Evolutionary conservation across 225 moss, liverwort and hornwort genomes (phyloP).

Genomic region (Straminergon stramineum): DNA sequence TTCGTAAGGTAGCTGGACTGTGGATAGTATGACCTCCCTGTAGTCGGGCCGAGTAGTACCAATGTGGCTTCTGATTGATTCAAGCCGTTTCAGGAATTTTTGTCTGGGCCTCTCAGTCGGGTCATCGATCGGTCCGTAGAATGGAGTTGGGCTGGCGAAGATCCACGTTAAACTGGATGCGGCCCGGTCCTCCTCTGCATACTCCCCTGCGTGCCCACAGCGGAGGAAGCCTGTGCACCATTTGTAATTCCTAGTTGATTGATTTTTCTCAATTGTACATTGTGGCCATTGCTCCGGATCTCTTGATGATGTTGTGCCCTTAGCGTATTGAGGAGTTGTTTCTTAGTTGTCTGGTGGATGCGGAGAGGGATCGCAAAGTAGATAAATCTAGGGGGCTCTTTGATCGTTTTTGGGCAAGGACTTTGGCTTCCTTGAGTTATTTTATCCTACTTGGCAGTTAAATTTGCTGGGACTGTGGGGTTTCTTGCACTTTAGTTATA

Average conservation of each 20-base stretch:
- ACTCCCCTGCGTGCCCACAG: background rate
- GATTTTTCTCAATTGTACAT: background rate
- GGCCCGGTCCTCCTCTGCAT: background rate
- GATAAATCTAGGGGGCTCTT: background rate
- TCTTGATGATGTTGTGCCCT: background rate
- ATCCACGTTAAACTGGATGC: background rate
- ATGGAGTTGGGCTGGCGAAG: background rate
- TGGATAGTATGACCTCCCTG: background rate
- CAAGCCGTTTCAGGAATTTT: background rate
- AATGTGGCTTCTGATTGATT: background rate
- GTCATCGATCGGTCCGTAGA: background rate
- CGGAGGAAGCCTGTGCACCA: conserved; percentile 4
- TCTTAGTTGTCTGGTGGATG: background rate
- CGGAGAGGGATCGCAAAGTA: background rate
- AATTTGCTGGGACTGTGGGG: background rate
- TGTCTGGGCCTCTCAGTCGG: background rate
- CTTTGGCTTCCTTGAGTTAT: background rate
- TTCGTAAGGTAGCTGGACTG: background rate
- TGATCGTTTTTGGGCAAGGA: background rate
- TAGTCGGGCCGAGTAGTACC: background rate
- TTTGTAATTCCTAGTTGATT: conserved; percentile 7
- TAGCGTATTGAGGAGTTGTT: background rate
- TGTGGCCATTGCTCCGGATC: background rate
- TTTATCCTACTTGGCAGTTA: background rate
- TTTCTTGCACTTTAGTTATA: too few relatives aligned